Evolutionary conservation across 2,329 filamentous ascomycete genomes (phyloP), one percentile per base, ranked within the genome.

Genomic region (Aureobasidium sp.): DNA sequence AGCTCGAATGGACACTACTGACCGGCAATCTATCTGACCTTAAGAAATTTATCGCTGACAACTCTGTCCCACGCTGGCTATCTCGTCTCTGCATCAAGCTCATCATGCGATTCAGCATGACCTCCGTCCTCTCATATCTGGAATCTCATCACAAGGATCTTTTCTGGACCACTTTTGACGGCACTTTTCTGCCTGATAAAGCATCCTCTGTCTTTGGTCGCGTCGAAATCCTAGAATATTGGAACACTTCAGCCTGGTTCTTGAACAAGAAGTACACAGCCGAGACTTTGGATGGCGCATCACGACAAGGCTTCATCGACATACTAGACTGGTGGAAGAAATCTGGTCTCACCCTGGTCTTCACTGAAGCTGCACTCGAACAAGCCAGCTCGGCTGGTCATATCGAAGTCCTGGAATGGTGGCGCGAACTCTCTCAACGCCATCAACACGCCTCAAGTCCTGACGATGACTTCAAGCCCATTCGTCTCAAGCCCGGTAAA

Each of bases 261-360:
- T 80, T 91, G 2, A 90, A 89, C 64, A 92, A 93, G 71, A 90
- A 95, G 70, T 96, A 97, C 73, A 88, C 89, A 57, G 79, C 83
- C 42, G 91, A 96, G 73, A 90, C 91, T 12, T 82, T 97, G 29
- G 91, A 97, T 70, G 89, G 89, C 34, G 93, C 93, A 7, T 95
- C 90, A 1, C 87, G 88, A 60, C 88, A 90, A 63, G 92, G 93
- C 5, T 94, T 91, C 68, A 83, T 95, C 15, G 84, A 90, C 66
- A 87, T 96, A 0, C 81, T 97, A 1, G 89, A 96, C 69, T 96
- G 91, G 89, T 97, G 93, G 93, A 88, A 89, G 72, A 82, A 87
- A 26, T 90, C 88, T 0, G 89, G 88, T 0, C 80, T 97, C 1
- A 85, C 87, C 2, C 80, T 97, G 23, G 87, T 90, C 67, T 96